phyloP scores from a whole-genome alignment of 2,329 filamentous ascomycete genomes.

The Thielaviopsis euricoi region DNA sequence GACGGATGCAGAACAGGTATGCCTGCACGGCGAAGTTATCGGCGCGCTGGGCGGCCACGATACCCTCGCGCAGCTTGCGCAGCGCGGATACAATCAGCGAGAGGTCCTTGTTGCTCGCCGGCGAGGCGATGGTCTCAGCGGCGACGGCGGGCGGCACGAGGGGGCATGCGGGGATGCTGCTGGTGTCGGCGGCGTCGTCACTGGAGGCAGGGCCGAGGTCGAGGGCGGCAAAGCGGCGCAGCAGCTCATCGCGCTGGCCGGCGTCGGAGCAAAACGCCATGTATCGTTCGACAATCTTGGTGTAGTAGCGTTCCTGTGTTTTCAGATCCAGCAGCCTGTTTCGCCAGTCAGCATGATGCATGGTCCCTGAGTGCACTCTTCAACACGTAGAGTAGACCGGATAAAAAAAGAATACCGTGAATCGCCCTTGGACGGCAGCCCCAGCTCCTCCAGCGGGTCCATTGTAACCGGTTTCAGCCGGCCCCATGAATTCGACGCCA shows the following conservation, averaged over 20 bases:
- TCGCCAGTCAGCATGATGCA: no score
- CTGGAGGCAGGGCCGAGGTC: constrained; percentile 13
- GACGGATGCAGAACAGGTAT: constrained; percentile 80
- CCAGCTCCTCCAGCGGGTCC: constrained; percentile 67
- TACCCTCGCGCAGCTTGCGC: constrained; percentile 79
- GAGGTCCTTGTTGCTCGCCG: constrained; percentile 37
- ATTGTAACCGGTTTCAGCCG: constrained; percentile 56
- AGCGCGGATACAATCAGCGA: constrained; percentile 65
- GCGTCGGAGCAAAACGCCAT: constrained; percentile 72
- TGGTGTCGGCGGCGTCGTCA: not conserved
- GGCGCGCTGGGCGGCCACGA: constrained; percentile 58
- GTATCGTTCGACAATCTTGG: constrained; percentile 74
- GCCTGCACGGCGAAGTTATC: constrained; percentile 76
- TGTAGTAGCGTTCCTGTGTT: constrained; percentile 72
- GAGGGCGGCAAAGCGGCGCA: constrained; percentile 57
- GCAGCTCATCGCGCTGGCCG: constrained; percentile 54
- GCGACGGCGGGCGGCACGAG: not conserved
- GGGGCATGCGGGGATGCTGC: not conserved
- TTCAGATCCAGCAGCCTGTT: constrained; percentile 54
- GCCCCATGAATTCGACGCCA: constrained; percentile 42
- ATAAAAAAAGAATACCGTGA: constrained; percentile 39
- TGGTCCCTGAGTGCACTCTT: no score
- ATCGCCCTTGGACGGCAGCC: constrained; percentile 83
- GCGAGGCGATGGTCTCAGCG: constrained; percentile 7
- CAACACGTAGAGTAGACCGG: not conserved